Percentiles rank a stretch among this genome's conserved stretches.
phyloP scores from a whole-genome alignment of 2,329 filamentous ascomycete species.

The Lasiodiplodia theobromae region DNA sequence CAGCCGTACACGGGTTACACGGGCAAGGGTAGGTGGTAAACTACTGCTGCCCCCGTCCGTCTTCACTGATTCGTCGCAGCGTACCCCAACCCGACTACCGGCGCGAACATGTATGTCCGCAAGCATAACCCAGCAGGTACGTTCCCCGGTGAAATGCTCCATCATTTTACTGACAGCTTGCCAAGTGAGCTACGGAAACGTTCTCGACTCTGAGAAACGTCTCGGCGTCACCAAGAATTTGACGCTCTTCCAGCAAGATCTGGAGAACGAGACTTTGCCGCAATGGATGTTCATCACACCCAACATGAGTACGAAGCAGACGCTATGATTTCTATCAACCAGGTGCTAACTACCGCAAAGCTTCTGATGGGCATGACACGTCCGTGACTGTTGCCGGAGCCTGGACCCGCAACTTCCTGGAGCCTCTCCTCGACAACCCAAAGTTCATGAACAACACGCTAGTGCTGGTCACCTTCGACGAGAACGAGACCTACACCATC shows the following conservation, averaged over 20 bases:
- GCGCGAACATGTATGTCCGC: conserved; percentile 78
- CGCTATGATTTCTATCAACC: conserved; percentile 16
- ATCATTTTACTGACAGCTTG: not conserved
- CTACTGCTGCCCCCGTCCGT: not conserved
- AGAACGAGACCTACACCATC: conserved; percentile 72
- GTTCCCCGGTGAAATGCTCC: conserved; percentile 27
- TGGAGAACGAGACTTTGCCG: conserved; percentile 68
- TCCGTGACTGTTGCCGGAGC: conserved; percentile 71
- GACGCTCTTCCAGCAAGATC: conserved; percentile 72
- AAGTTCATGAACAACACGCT: conserved; percentile 80
- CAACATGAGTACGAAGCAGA: conserved; percentile 52
- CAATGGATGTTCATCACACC: conserved; percentile 76
- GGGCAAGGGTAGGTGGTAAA: conserved; percentile 63
- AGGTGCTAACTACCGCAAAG: conserved; percentile 68
- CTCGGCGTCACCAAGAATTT: conserved; percentile 77
- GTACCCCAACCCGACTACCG: conserved; percentile 70
- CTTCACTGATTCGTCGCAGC: conserved; percentile 51
- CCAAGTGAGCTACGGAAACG: conserved; percentile 70
- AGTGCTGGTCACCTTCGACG: conserved; percentile 79
- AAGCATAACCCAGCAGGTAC: conserved; percentile 72
- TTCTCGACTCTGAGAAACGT: conserved; percentile 65
- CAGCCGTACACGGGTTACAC: conserved; percentile 48
- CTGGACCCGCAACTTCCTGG: conserved; percentile 73
- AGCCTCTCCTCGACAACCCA: conserved; percentile 71
- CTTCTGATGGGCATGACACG: conserved; percentile 77